Percentiles rank a stretch among this genome's conserved stretches.
phyloP scores from a whole-genome alignment of 1,139 yeast genomes.

The Pichia sp. region DNA sequence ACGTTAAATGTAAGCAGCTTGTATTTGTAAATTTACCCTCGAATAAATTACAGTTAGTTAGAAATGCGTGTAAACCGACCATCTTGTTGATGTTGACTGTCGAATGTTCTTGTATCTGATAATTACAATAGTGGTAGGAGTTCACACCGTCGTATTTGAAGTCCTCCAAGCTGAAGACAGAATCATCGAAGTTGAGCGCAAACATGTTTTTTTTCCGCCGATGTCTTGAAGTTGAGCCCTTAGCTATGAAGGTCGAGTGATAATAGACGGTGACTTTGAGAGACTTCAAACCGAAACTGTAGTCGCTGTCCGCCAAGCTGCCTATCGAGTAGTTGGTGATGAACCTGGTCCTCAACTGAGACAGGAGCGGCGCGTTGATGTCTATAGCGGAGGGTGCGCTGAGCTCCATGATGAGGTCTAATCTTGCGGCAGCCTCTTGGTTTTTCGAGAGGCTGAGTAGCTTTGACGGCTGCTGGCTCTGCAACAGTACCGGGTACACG shows the following conservation, averaged over 20 bases:
- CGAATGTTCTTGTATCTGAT: neutral
- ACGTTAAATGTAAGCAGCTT: slow-evolving; percentile 1
- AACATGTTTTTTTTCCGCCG: neutral
- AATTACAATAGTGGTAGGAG: neutral
- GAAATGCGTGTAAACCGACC: slow-evolving; percentile 2
- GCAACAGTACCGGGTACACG: neutral
- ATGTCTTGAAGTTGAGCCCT: neutral
- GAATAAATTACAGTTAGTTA: neutral
- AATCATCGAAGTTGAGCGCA: neutral
- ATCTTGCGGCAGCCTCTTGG: neutral
- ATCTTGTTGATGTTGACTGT: neutral
- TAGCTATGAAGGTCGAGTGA: neutral
- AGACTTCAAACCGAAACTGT: neutral
- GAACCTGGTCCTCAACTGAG: neutral
- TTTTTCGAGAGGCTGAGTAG: neutral
- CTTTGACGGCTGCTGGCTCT: neutral
- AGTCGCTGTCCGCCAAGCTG: neutral
- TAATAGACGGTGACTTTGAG: neutral
- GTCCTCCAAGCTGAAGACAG: neutral
- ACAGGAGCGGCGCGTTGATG: neutral
- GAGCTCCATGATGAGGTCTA: neutral
- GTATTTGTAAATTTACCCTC: slow-evolving; percentile 1
- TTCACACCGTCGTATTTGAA: neutral
- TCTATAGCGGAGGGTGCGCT: neutral
- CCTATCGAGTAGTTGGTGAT: neutral